These are phyloP conservation scores for Brassica cretica DNA, from an alignment of 345 rosid genomes.

Conservation along the genomic window DNA sequence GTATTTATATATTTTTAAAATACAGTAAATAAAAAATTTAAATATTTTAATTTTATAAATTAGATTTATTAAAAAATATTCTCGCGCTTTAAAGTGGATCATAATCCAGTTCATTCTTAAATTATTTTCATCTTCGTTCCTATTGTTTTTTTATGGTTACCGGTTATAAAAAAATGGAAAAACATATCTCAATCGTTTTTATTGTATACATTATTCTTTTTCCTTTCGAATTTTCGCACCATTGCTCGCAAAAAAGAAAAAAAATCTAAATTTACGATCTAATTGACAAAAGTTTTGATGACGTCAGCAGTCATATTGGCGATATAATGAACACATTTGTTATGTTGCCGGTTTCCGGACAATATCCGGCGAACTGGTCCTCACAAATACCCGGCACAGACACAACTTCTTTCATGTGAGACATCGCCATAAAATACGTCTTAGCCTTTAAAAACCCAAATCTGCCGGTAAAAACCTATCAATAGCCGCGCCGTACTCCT, in stretches of 20 bases:
- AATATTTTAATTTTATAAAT: no score
- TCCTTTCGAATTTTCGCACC: background rate
- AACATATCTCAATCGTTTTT: background rate
- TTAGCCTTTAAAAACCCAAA: slow-evolving; percentile 11
- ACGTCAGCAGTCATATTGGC: slow-evolving; percentile 31
- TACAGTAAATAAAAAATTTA: no score
- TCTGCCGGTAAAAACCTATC: slow-evolving; percentile 20
- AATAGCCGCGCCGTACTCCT: slow-evolving; percentile 17
- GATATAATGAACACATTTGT: slow-evolving; percentile 27
- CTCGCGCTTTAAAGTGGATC: no score
- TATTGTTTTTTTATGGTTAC: no score
- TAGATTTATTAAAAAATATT: no score
- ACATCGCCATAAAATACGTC: background rate
- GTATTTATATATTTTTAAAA: no score
- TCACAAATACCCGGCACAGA: background rate
- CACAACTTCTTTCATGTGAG: slow-evolving; percentile 2
- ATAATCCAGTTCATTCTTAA: no score
- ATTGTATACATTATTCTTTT: background rate
- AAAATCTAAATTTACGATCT: background rate
- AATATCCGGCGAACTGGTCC: background rate
- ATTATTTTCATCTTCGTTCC: no score
- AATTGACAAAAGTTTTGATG: slow-evolving; percentile 14
- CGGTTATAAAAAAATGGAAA: no score
- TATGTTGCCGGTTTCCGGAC: background rate
- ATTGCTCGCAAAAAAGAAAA: background rate